Evolutionary conservation across 106 monocot genomes (phyloP).

Genomic region (Dendrobium huoshanense): DNA sequence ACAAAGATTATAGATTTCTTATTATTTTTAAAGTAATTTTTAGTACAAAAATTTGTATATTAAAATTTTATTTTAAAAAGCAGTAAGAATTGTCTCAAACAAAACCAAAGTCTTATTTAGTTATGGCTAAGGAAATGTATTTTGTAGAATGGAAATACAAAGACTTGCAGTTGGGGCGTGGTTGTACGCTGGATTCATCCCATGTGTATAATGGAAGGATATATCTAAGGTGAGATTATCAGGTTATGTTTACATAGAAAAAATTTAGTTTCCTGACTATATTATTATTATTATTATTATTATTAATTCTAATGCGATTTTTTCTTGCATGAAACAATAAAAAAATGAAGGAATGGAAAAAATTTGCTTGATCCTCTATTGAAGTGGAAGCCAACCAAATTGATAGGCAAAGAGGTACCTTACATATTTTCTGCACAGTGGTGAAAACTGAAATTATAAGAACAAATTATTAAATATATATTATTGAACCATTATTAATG

Average conservation of each 20-base stretch:
- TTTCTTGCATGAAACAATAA: not conserved
- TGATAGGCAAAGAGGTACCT: constrained; percentile 7
- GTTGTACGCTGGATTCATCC: not conserved
- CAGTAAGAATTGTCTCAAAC: too few species aligned
- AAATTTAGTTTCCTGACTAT: not conserved
- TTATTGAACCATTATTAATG: too few species aligned
- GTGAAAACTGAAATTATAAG: not conserved
- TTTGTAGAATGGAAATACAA: constrained; percentile 7
- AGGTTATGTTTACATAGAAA: not conserved
- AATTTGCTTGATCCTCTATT: not conserved
- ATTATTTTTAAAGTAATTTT: too few species aligned
- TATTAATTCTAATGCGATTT: not conserved
- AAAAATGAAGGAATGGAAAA: not conserved
- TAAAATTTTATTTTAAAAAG: too few species aligned
- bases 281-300: not conserved
- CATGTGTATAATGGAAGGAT: constrained; percentile 1
- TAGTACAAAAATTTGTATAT: too few species aligned
- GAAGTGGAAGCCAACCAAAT: constrained; percentile 6
- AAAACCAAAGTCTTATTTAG: too few species aligned
- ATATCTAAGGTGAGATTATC: not conserved
- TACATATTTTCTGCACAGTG: not conserved
- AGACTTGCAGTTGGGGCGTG: not conserved
- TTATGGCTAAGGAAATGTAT: not conserved
- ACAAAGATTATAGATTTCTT: too few species aligned
- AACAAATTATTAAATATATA: too few species aligned